These are phyloP conservation scores for Botrytis cinerea DNA, from an alignment of 2,329 filamentous ascomycete species.

Conservation along the genomic window DNA sequence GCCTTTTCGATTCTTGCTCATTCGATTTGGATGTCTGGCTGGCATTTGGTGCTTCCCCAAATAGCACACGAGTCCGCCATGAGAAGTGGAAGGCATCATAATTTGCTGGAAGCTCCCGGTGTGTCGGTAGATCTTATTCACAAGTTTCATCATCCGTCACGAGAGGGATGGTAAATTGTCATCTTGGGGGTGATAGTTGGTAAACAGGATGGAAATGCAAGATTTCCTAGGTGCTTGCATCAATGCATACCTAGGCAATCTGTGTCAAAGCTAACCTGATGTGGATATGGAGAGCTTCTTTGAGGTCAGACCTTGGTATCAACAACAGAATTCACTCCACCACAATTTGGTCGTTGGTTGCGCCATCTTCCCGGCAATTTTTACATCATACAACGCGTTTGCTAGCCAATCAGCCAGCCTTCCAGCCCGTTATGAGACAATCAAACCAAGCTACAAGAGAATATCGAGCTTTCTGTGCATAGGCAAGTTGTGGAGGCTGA, in stretches of 20 bases:
- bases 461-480: not conserved
- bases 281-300: conserved; percentile 9
- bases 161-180: not conserved
- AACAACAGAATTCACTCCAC: not conserved
- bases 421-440: not conserved
- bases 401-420: not conserved
- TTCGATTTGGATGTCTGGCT: conserved; percentile 4
- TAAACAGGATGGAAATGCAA: not conserved
- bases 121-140: conserved; percentile 7
- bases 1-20: not conserved
- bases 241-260: not conserved
- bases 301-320: conserved; percentile 1
- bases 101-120: not conserved
- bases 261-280: not conserved
- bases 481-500: conserved; percentile 13
- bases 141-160: conserved; percentile 7
- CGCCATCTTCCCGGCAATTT: not conserved
- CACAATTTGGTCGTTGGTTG: conserved; percentile 12
- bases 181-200: not conserved
- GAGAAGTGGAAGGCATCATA: not conserved
- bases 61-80: not conserved
- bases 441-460: not conserved
- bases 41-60: not conserved
- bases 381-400: conserved; percentile 15
- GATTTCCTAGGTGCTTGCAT: not conserved